Evolutionary conservation across 2,329 filamentous ascomycete genomes (phyloP).

Genomic region (Trichoderma semiorbis): DNA sequence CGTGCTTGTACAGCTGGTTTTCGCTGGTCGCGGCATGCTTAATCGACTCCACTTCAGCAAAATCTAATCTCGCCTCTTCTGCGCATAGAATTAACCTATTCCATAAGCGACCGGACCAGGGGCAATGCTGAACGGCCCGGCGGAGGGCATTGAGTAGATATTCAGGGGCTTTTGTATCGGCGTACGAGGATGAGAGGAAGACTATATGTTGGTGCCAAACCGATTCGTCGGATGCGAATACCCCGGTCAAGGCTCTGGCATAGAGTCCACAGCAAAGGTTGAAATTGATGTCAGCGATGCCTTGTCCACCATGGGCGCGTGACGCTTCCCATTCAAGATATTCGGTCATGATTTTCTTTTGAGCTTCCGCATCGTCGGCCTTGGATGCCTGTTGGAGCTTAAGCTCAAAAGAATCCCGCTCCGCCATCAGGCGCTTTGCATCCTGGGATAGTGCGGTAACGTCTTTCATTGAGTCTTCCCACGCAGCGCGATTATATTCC

Average conservation of each 20-base stretch:
- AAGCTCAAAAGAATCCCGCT: slow-evolving; percentile 66
- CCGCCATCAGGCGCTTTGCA: slow-evolving; percentile 59
- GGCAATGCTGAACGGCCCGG: slow-evolving; percentile 83
- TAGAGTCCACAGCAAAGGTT: slow-evolving; percentile 65
- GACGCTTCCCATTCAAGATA: slow-evolving; percentile 85
- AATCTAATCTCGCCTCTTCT: slow-evolving; percentile 72
- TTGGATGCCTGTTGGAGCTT: slow-evolving; percentile 58
- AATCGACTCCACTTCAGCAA: slow-evolving; percentile 78
- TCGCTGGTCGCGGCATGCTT: slow-evolving; percentile 91
- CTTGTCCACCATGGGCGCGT: slow-evolving; percentile 51
- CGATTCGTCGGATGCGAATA: slow-evolving; percentile 69
- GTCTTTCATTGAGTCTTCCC: slow-evolving; percentile 70
- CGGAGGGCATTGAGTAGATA: slow-evolving; percentile 67
- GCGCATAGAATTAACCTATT: slow-evolving; percentile 81
- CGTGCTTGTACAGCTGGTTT: slow-evolving; percentile 77
- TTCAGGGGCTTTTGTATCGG: slow-evolving; percentile 37
- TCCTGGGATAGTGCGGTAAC: slow-evolving; percentile 60
- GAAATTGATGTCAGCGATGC: slow-evolving; percentile 42
- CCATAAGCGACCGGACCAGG: slow-evolving; percentile 90
- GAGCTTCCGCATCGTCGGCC: slow-evolving; percentile 52
- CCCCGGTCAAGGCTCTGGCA: slow-evolving; percentile 66
- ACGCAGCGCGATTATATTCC: slow-evolving; percentile 65
- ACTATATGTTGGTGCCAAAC: slow-evolving; percentile 84
- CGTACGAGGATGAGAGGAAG: slow-evolving; percentile 57
- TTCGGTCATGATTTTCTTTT: slow-evolving; percentile 52